These are phyloP conservation scores for Spergularia bocconei DNA, from an alignment of 148 eudicot species.

Conservation along the genomic window DNA sequence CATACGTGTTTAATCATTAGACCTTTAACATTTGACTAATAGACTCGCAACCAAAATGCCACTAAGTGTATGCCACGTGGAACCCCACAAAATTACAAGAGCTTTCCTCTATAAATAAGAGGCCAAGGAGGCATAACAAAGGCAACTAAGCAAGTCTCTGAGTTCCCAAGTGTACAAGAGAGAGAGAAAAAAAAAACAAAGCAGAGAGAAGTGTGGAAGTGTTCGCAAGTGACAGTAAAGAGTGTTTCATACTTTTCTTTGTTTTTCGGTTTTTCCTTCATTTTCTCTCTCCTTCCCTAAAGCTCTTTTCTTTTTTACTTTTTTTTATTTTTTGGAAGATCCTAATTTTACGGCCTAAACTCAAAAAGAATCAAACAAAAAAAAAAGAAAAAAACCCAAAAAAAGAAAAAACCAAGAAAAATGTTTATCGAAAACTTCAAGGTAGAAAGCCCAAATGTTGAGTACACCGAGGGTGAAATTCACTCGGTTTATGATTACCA, in stretches of 20 bases:
- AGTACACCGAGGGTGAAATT: constrained; percentile 75
- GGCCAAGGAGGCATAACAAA: neutral
- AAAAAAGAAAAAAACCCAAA: neutral
- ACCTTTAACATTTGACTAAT: neutral
- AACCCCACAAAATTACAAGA: neutral
- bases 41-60: neutral
- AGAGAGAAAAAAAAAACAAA: neutral
- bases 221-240: neutral
- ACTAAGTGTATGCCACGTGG: constrained; percentile 15
- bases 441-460: constrained; percentile 89
- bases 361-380: neutral
- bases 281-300: neutral
- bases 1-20: too few relatives aligned
- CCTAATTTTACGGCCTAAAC: constrained; percentile 10
- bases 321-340: neutral
- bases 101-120: constrained; percentile 21
- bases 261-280: neutral
- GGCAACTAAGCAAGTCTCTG: neutral
- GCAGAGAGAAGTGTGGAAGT: neutral
- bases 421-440: constrained; percentile 90
- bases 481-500: constrained; percentile 71
- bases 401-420: constrained; percentile 16
- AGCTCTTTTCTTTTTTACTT: neutral
- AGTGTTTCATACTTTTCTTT: neutral
- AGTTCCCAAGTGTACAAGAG: neutral